phyloP scores from a whole-genome alignment of 176 grass and related monocot genomes.

The Luzula sylvatica region DNA sequence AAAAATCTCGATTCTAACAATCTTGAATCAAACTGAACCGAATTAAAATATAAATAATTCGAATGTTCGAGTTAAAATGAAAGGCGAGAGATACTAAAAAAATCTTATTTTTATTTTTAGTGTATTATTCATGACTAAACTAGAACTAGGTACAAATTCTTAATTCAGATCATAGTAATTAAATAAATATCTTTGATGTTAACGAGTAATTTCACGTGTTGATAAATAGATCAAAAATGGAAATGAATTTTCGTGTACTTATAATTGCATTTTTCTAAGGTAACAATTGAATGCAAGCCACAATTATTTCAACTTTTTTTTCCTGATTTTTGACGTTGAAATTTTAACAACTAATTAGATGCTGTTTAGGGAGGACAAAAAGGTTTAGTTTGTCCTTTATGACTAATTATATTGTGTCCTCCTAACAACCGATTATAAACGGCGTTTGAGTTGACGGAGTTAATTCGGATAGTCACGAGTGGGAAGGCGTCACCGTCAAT shows the following conservation, averaged over 20 bases:
- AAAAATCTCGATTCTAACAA: too few relatives aligned
- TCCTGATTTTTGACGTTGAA: neutral
- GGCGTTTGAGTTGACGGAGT: too few relatives aligned
- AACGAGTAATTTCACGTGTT: neutral
- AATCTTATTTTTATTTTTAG: too few relatives aligned
- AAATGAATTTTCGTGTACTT: neutral
- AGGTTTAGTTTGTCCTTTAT: conserved; percentile 20
- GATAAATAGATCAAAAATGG: neutral
- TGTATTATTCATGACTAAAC: too few relatives aligned
- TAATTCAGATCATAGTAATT: too few relatives aligned
- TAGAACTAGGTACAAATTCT: too few relatives aligned
- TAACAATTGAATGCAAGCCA: conserved; percentile 11
- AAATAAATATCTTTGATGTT: too few relatives aligned
- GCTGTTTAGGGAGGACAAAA: neutral
- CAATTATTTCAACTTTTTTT: neutral
- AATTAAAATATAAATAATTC: too few relatives aligned
- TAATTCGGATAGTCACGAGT: neutral
- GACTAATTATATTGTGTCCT: neutral
- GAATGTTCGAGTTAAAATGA: too few relatives aligned
- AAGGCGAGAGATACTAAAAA: too few relatives aligned
- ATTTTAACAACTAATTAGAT: neutral
- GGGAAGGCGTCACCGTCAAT: neutral
- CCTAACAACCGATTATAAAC: too few relatives aligned
- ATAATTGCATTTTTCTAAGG: neutral
- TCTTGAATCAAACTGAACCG: too few relatives aligned